Evolutionary conservation across 306 rosid species (phyloP), one percentile per base, ranked within the genome.

Genomic region (Acacia confusa): DNA sequence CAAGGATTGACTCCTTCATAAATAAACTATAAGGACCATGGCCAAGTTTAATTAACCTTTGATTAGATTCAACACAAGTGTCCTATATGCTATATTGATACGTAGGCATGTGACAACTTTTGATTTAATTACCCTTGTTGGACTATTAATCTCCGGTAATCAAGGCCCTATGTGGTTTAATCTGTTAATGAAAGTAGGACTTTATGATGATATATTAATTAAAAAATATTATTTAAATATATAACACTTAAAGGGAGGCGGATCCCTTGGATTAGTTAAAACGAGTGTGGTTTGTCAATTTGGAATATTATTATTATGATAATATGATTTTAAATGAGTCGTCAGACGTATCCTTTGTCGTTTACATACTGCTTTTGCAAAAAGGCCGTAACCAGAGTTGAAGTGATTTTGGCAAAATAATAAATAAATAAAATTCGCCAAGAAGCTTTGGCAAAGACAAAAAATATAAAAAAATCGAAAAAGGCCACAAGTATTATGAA

Each of bases 91-190:
- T 4, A 13, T 67, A 67, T 67, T 19, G 28, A 30, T 36, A 36
- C 40, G 40, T 57, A 3, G 64, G 64, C 15, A 9, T 7, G 20
- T 20, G 44, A 36, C 6, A 36, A 10, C 1, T 36, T 66, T 66
- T 66, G 15, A 34, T 66, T 34, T 66, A 66, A 66, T 19, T 19
- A 17, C 5, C 15, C 40, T 19, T 66, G 6, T 66, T 66, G 43
- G 70, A 30, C 70, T 65, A 20, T 34, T 65, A 65, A 65, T 65
- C 70, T 67, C 47, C 47, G 47, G 15, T 36, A 67, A 67, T 67
- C 47, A 67, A 34, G 47, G 72, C 72, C 72, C 41, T 67, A 20
- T 16, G 24, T 9, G 19, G 44, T 65, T 65, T 32, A 65, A 65
- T 34, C 70, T 13, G 12, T 65, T 10, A 30, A 1, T 63, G 10